Evolutionary conservation across 2,329 filamentous ascomycete species (phyloP).

Genomic region (Triangularia verruculosa): DNA sequence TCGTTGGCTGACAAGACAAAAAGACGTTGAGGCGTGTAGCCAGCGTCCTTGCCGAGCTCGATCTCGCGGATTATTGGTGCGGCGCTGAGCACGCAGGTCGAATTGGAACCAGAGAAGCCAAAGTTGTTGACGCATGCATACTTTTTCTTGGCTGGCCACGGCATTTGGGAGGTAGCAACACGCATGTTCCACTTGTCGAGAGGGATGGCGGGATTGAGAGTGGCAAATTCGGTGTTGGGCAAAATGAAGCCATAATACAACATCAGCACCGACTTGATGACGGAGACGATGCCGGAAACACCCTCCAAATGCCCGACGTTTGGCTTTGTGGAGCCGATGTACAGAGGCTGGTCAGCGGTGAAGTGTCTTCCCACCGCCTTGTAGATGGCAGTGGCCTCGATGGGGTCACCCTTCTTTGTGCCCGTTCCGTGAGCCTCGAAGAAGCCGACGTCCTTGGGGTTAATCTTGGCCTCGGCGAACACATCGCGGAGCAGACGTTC

Average conservation of each 20-base stretch:
- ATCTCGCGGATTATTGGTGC: conserved; percentile 34
- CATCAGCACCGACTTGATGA: conserved; percentile 39
- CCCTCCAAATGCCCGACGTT: conserved; percentile 38
- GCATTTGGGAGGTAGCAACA: conserved; percentile 39
- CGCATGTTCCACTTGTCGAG: conserved; percentile 46
- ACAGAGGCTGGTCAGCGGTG: conserved; percentile 28
- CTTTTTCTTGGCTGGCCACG: conserved; percentile 44
- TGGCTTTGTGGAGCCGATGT: conserved; percentile 38
- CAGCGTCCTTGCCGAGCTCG: conserved; percentile 32
- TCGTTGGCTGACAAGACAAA: conserved; percentile 42
- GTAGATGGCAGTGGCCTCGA: conserved; percentile 44
- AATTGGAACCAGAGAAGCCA: conserved; percentile 43
- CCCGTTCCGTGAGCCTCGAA: conserved; percentile 48
- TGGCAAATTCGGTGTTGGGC: conserved; percentile 32
- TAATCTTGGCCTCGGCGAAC: conserved; percentile 22
- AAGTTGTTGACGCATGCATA: conserved; percentile 47
- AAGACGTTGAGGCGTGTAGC: conserved; percentile 31
- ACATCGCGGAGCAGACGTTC: conserved; percentile 24
- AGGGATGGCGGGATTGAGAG: conserved; percentile 45
- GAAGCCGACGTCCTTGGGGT: conserved; percentile 32
- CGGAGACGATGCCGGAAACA: conserved; percentile 33
- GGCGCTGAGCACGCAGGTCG: conserved; percentile 37
- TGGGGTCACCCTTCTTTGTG: conserved; percentile 46
- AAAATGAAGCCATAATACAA: conserved; percentile 47
- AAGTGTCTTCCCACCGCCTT: conserved; percentile 32